Evolutionary conservation across 805 yeast genomes (phyloP).

Genomic region (Starmerella scarabaei): DNA sequence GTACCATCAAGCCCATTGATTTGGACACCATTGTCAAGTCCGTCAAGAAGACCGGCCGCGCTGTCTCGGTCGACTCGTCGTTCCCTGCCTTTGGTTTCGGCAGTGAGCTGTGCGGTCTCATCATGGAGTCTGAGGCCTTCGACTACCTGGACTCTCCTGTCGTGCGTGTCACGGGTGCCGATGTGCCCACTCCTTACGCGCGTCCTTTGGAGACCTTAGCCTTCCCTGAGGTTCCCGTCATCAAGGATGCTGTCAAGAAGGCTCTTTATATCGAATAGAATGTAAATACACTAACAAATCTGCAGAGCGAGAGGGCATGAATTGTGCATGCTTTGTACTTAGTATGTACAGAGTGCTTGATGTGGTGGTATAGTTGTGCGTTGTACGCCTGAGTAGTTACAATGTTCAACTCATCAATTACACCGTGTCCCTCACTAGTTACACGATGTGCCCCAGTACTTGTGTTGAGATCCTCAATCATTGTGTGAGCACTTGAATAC

Average conservation of each 20-base stretch:
- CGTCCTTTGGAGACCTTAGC: constrained; percentile 93
- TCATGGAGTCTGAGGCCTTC: constrained; percentile 96
- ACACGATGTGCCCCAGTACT: no score
- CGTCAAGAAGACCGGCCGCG: constrained; percentile 92
- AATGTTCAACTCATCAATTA: no score
- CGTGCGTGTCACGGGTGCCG: constrained; percentile 98
- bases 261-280: constrained; percentile 29
- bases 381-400: no score
- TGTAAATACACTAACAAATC: no score
- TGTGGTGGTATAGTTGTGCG: no score
- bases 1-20: constrained; percentile 95
- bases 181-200: constrained; percentile 98
- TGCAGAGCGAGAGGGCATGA: no score
- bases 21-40: constrained; percentile 71
- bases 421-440: no score
- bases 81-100: constrained; percentile 99
- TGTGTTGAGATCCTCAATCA: no score
- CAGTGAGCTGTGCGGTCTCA: constrained; percentile 92
- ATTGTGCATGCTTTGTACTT: no score
- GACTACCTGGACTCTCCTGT: constrained; percentile 98
- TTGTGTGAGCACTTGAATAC: no score
- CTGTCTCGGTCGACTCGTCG: constrained; percentile 92
- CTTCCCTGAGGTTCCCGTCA: constrained; percentile 91
- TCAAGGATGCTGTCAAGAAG: constrained; percentile 53
- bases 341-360: no score